Evolutionary conservation across 352 stramenopile species (phyloP).

Genomic region (Hyaloperonospora arabidopsidis): DNA sequence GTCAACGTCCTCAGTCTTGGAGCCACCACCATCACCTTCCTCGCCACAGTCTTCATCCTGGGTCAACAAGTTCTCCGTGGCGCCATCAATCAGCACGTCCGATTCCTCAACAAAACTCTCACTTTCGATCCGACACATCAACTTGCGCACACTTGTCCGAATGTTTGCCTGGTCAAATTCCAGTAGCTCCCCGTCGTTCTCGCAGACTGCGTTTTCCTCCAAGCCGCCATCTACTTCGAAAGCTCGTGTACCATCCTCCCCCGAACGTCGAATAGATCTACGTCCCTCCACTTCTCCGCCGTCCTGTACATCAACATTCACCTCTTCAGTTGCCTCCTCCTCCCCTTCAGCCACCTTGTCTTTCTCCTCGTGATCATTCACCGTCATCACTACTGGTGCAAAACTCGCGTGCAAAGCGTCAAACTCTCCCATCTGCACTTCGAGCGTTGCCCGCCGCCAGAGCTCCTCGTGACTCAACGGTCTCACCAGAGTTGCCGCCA

Average conservation of each 20-base stretch:
- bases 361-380: conserved; percentile 21
- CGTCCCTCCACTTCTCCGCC: conserved; percentile 32
- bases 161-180: conserved; percentile 42
- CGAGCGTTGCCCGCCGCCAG: conserved; percentile 16
- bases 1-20: conserved; percentile 12
- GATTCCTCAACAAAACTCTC: conserved; percentile 29
- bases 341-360: conserved; percentile 15
- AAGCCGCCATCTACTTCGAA: background rate
- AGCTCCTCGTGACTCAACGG: conserved; percentile 26
- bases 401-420: conserved; percentile 27
- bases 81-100: conserved; percentile 3
- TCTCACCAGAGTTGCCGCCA: conserved; percentile 20
- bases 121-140: conserved; percentile 47
- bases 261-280: conserved; percentile 9
- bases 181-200: conserved; percentile 25
- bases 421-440: conserved; percentile 22
- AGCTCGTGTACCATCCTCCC: conserved; percentile 1
- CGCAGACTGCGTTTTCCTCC: conserved; percentile 4
- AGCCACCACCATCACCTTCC: conserved; percentile 10
- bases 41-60: conserved; percentile 29
- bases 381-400: conserved; percentile 6
- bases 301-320: conserved; percentile 32
- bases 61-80: conserved; percentile 25
- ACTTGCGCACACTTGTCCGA: conserved; percentile 35
- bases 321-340: conserved; percentile 8